phyloP scores from a whole-genome alignment of 257 asterid species.

The Knoxia roxburghii region DNA sequence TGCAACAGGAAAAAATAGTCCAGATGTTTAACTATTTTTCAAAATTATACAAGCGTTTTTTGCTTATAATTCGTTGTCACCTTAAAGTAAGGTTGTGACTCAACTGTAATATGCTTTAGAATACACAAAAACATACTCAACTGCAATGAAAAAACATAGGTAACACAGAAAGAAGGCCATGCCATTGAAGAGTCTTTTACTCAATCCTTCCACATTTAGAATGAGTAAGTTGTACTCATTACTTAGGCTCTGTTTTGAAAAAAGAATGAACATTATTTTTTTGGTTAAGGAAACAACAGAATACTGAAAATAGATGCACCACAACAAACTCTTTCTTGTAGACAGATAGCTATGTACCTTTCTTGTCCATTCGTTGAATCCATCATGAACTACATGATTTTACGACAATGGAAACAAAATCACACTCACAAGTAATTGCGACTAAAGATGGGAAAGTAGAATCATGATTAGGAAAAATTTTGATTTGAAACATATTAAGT shows the following conservation, averaged over 20 bases:
- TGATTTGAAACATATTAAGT: neutral
- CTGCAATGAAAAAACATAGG: neutral
- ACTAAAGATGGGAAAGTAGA: neutral
- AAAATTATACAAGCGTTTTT: neutral
- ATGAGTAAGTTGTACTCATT: neutral
- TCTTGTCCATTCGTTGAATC: neutral
- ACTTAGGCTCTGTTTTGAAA: neutral
- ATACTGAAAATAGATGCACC: no score
- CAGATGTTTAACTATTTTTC: neutral
- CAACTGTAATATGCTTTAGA: neutral
- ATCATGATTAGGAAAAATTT: neutral
- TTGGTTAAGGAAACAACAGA: neutral
- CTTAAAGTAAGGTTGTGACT: neutral
- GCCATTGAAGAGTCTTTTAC: neutral
- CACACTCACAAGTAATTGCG: neutral
- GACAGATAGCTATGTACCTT: neutral
- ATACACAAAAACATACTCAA: neutral
- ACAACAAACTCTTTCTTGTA: no score
- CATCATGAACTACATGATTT: neutral
- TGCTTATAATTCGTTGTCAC: neutral
- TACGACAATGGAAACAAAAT: neutral
- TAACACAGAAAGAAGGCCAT: neutral
- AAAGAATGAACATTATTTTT: neutral
- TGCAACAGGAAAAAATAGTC: neutral
- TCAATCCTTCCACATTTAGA: neutral